Base-by-base conservation (phyloP, 305 asterid genomes). In the Plantago rigida region DNA sequence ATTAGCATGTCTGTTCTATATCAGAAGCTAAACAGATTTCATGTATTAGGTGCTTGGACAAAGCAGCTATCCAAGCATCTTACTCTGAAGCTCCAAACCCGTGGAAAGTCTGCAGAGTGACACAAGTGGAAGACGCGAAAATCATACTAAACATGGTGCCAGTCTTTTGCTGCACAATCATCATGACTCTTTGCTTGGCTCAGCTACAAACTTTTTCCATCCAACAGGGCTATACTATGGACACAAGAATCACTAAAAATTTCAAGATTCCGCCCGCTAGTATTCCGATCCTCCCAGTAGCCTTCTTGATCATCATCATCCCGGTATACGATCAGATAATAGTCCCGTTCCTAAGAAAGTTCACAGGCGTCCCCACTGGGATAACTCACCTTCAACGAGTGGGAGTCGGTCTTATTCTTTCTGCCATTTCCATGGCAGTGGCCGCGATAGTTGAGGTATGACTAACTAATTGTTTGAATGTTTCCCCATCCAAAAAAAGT, bases 121-220 rank as follows among this genome's bases (percentile, higher is more conserved):
- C 96, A 36, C 96, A 87, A 77, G 96, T 87, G 0, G 96, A 87
- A 61, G 85, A 87, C 57, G 89, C 84, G 12, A 87, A 87, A 66
- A 80, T 87, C 75, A n/a, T 87, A 10, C 70, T 85, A 4, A 71
- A 75, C 65, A 68, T 87, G 79, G 51, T 79, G 2, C 96, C 96
- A 11, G 68, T 87, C 44, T 87, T 87, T 45, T 79, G 84, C 45
- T 87, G 94, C 79, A 72, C 89, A 8, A 80, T 83, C 24, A 73
- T 84, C 59, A 87, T 87, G 96, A 85, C 94, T 1, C 87, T 87
- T 14, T 85, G 94, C 63, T 52, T 87, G 5, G 96, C 94, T 0
- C 94, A 87, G 72, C 89, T 87, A n/a, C 89, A 85, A 54, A 85
- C 96, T 14, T 83, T 87, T 75, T 85, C 86, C 6, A 68, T 87